These are phyloP conservation scores for Penicillium sp. DNA, from an alignment of 2,329 filamentous ascomycete species.

Conservation along the genomic window DNA sequence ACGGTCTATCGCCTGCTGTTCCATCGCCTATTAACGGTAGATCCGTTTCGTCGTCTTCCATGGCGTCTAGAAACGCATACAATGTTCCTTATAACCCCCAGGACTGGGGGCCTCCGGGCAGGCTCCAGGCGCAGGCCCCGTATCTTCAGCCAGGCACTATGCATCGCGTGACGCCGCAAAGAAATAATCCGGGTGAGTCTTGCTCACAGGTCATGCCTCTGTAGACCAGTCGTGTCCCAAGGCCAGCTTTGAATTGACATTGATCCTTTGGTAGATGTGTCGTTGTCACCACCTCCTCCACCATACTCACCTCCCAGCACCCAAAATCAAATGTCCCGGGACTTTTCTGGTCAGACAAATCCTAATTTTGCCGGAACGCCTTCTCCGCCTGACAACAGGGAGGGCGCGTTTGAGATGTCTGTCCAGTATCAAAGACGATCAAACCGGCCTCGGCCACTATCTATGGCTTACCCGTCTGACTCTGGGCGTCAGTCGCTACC, in stretches of 20 bases:
- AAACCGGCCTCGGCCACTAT: conserved; percentile 35
- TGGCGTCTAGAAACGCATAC: conserved; percentile 46
- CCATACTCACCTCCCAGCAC: conserved; percentile 42
- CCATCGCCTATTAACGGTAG: conserved; percentile 37
- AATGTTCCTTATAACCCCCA: conserved; percentile 51
- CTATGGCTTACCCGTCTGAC: conserved; percentile 32
- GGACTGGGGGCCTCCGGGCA: conserved; percentile 48
- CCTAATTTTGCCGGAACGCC: conserved; percentile 19
- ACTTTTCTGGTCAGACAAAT: conserved; percentile 13
- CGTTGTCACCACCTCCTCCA: conserved; percentile 38
- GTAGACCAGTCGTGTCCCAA: background rate
- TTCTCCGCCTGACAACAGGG: conserved; percentile 18
- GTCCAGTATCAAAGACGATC: conserved; percentile 28
- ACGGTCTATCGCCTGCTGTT: conserved; percentile 39
- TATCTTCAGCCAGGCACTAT: conserved; percentile 33
- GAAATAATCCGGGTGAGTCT: conserved; percentile 36
- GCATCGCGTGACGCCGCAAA: conserved; percentile 29
- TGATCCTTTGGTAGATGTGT: conserved; percentile 24
- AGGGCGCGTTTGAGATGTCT: conserved; percentile 22
- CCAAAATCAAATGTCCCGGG: conserved; percentile 19
- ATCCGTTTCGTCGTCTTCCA: conserved; percentile 42
- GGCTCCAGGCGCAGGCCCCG: conserved; percentile 27
- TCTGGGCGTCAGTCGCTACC: conserved; percentile 34
- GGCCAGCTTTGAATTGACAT: conserved; percentile 7
- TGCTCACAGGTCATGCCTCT: background rate